phyloP scores from a whole-genome alignment of 306 rosid genomes.

The Benincasa hispida region DNA sequence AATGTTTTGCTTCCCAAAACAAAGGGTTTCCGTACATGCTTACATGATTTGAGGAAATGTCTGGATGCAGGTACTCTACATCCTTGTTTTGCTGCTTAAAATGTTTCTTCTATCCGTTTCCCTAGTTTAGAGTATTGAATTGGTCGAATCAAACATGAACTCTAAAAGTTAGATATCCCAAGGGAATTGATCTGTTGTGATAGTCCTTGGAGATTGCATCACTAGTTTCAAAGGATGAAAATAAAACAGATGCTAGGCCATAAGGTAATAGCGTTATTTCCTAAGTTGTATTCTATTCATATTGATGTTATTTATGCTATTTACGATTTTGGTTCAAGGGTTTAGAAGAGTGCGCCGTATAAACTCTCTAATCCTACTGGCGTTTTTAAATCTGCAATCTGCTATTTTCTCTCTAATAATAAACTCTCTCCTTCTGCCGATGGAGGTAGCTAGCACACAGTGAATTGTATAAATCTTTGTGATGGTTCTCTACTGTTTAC shows the following conservation, averaged over 20 bases:
- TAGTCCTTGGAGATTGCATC: background rate
- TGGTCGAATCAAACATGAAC: background rate
- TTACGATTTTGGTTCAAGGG: too few species aligned
- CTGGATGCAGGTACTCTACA: slow-evolving; percentile 72
- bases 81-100: background rate
- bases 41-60: slow-evolving; percentile 52
- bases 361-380: too few species aligned
- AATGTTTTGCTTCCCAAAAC: slow-evolving; percentile 83
- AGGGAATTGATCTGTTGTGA: background rate
- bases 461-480: too few species aligned
- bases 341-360: too few species aligned
- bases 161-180: background rate
- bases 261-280: background rate
- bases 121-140: background rate
- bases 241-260: background rate
- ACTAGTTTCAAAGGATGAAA: background rate
- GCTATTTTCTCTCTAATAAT: too few species aligned
- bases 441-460: too few species aligned
- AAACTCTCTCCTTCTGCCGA: too few species aligned
- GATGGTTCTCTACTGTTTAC: too few species aligned
- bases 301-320: too few species aligned
- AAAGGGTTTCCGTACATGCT: slow-evolving; percentile 70
- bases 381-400: too few species aligned
- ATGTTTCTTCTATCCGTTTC: background rate
- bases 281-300: too few species aligned